Percentiles rank a stretch among this genome's conserved stretches.
phyloP scores from a whole-genome alignment of 139 green algal genomes.

The Micractinium conductrix region DNA sequence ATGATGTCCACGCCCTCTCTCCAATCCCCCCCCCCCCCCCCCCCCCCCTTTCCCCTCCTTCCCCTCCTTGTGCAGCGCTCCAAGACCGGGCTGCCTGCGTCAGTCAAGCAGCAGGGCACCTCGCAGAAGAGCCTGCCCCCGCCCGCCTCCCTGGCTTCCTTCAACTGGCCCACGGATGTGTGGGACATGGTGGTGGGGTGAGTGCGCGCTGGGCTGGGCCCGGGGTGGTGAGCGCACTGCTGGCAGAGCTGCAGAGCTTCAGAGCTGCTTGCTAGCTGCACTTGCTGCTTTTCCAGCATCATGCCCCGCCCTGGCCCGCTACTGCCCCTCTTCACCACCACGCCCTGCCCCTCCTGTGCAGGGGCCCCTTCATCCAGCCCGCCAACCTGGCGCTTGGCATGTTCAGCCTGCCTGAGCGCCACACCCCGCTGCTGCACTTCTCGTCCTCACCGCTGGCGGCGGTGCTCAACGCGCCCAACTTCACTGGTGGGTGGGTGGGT shows the following conservation, averaged over 20 bases:
- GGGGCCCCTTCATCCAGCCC: slow-evolving; percentile 37
- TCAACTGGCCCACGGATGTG: slow-evolving; percentile 45
- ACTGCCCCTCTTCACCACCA: not conserved
- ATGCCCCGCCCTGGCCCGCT: too few relatives aligned
- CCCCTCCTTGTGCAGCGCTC: too few relatives aligned
- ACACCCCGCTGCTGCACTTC: slow-evolving; percentile 52
- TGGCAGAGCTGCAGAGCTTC: too few relatives aligned
- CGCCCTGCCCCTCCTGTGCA: not conserved
- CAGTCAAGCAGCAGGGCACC: too few relatives aligned
- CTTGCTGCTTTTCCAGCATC: too few relatives aligned
- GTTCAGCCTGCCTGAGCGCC: slow-evolving; percentile 27
- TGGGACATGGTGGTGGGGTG: slow-evolving; percentile 37
- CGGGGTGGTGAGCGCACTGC: too few relatives aligned
- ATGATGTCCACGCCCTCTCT: not conserved
- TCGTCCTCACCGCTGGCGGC: slow-evolving; percentile 31
- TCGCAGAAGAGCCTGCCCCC: slow-evolving; percentile 17
- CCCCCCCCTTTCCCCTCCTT: not conserved
- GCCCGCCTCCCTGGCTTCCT: slow-evolving; percentile 34
- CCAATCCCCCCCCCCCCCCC: too few relatives aligned
- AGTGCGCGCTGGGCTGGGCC: not conserved
- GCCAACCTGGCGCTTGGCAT: slow-evolving; percentile 40
- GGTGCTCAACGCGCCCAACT: slow-evolving; percentile 53
- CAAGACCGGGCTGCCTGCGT: too few relatives aligned
- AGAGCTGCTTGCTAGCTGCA: too few relatives aligned
- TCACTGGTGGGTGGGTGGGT: slow-evolving; percentile 27